phyloP scores from a whole-genome alignment of 768 basidiomycete species.

The Auriscalpium orientale region DNA sequence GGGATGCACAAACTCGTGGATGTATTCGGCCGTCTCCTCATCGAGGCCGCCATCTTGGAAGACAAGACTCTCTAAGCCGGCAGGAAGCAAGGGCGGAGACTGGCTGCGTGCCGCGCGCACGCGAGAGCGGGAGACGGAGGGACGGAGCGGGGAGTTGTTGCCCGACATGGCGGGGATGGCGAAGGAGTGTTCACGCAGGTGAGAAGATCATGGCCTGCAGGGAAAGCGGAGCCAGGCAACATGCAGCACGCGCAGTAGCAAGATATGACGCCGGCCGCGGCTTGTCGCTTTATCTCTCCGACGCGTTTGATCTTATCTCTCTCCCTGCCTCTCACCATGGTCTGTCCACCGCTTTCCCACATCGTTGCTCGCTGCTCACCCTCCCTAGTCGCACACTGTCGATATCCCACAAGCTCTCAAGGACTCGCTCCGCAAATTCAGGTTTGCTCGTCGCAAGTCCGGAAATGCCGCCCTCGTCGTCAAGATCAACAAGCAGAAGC shows the following conservation, averaged over 20 bases:
- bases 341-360: not conserved
- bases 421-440: slow-evolving; percentile 75
- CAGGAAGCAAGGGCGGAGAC: slow-evolving; percentile 19
- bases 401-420: slow-evolving; percentile 80
- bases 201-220: no score
- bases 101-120: slow-evolving; percentile 17
- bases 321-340: slow-evolving; percentile 5
- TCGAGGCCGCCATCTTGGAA: slow-evolving; percentile 39
- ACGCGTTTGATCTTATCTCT: not conserved
- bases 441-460: slow-evolving; percentile 55
- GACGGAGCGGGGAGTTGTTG: not conserved
- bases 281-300: not conserved
- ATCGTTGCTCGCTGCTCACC: not conserved
- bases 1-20: slow-evolving; percentile 39
- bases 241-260: not conserved
- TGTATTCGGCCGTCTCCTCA: slow-evolving; percentile 38
- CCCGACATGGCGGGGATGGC: not conserved
- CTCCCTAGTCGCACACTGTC: slow-evolving; percentile 58
- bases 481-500: slow-evolving; percentile 81
- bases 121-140: slow-evolving; percentile 5
- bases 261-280: no score
- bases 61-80: slow-evolving; percentile 28
- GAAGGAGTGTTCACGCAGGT: not conserved
- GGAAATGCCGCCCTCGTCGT: slow-evolving; percentile 76
- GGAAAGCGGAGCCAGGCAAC: no score